Evolutionary conservation across 2,329 filamentous ascomycete genomes (phyloP).

Genomic region (Salinomyces thailandicus): DNA sequence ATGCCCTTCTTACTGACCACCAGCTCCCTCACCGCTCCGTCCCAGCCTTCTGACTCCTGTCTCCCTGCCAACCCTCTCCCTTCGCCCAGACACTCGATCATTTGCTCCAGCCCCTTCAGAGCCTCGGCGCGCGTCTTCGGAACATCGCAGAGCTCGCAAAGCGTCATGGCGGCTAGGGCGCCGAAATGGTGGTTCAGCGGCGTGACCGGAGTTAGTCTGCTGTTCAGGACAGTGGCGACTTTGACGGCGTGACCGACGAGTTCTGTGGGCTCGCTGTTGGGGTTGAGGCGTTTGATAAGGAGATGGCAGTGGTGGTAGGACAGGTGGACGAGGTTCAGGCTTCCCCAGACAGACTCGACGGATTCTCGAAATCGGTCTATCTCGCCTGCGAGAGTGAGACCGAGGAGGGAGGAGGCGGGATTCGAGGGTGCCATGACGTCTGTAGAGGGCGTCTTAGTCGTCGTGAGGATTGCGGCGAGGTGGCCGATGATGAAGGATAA

Average conservation of each 20-base stretch:
- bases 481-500: slow-evolving; percentile 50
- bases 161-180: slow-evolving; percentile 48
- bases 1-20: slow-evolving; percentile 34
- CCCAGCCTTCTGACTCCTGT: slow-evolving; percentile 46
- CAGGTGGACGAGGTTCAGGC: slow-evolving; percentile 52
- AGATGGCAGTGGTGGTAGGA: slow-evolving; percentile 62
- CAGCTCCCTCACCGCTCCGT: slow-evolving; percentile 43
- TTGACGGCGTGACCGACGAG: slow-evolving; percentile 52
- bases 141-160: slow-evolving; percentile 49
- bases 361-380: slow-evolving; percentile 57
- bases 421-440: slow-evolving; percentile 34
- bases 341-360: slow-evolving; percentile 43
- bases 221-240: slow-evolving; percentile 48
- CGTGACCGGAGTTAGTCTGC: slow-evolving; percentile 45
- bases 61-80: slow-evolving; percentile 33
- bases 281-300: slow-evolving; percentile 51
- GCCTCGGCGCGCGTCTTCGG: slow-evolving; percentile 50
- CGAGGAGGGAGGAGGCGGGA: slow-evolving; percentile 35
- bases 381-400: slow-evolving; percentile 44
- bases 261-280: slow-evolving; percentile 45
- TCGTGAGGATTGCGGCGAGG: slow-evolving; percentile 39
- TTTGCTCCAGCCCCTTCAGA: slow-evolving; percentile 42
- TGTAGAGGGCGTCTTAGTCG: slow-evolving; percentile 34
- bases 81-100: slow-evolving; percentile 42
- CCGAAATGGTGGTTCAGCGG: slow-evolving; percentile 60